Base-by-base conservation (phyloP, 768 basidiomycete species). In the Tricholoma furcatifolium region DNA sequence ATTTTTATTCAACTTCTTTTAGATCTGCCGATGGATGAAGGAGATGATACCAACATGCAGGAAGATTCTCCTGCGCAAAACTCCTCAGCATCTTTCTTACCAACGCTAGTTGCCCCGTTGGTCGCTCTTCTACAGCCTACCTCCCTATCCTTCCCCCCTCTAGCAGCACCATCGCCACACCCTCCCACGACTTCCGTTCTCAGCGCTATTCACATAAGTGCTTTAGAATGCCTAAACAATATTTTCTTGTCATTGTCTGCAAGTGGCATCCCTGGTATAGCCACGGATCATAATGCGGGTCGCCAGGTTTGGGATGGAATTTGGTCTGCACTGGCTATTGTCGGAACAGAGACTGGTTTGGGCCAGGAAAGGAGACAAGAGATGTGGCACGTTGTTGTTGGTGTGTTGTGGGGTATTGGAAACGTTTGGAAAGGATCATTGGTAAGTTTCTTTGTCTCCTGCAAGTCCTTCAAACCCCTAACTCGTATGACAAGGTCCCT, bases 221-320 rank as follows among this genome's bases (percentile, higher is more conserved):
- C 93, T 9, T 76, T 95, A 23, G 93, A 96, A 65, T 93, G 93
- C 62, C 76, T 98, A 43, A 93, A 91, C 63, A 97, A 98, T 63
- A 76, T 94, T 35, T 87, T 96, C 62, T 74, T 95, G 32, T 85
- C 92, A 3, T 75, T 89, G 11, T 78, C 84, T 2, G 73, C 79
- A 0, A 68, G 75, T 4, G 70, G 77, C 1, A 76, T 74, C 47
- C 58, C 73, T 23, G 68, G 60, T 4, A 65, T 78, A 10, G 59
- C 74, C 11, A 69, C 72, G 3, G 82, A 87, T 44, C 68, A 70
- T 14, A 72, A 75, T 18, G 73, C 69, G 2, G 87, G 85, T 11
- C 65, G 63, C 15, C 69, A 68, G 2, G 67, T 93, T 6, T 93
- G 91, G 84, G 71, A 79, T 23, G 74, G 74, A 48, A 66, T 87